These are phyloP conservation scores for Ceratobasidium theobromae DNA, from an alignment of 1,284 basidiomycete species.

Conservation along the genomic window DNA sequence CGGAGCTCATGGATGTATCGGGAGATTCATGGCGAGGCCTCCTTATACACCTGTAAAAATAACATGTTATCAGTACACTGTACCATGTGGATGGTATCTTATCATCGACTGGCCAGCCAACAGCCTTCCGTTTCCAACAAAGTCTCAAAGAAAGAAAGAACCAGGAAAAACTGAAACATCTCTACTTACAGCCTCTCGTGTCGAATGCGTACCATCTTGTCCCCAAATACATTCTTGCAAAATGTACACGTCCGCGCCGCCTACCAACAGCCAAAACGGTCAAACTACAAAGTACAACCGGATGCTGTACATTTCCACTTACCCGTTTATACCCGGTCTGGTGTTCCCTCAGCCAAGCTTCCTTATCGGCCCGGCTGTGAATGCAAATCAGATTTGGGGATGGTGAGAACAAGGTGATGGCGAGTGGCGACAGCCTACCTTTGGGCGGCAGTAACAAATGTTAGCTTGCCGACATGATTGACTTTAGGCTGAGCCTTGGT, in stretches of 20 bases:
- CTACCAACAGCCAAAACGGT: background rate
- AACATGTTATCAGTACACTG: background rate
- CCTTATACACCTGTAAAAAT: slow-evolving; percentile 7
- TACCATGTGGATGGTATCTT: background rate
- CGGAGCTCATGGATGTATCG: slow-evolving; percentile 22
- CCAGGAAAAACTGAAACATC: background rate
- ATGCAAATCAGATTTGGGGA: no score
- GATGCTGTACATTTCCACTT: background rate
- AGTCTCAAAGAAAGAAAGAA: background rate
- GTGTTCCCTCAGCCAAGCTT: slow-evolving; percentile 24
- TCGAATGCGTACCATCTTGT: slow-evolving; percentile 24
- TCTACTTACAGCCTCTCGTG: slow-evolving; percentile 22
- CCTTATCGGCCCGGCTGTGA: slow-evolving; percentile 26
- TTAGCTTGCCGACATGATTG: slow-evolving; percentile 20
- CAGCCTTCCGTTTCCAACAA: background rate
- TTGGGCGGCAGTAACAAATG: slow-evolving; percentile 27
- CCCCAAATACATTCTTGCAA: slow-evolving; percentile 25
- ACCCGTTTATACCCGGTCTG: slow-evolving; percentile 31
- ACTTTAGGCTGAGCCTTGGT: slow-evolving; percentile 28
- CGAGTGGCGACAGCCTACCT: background rate
- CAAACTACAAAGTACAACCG: background rate
- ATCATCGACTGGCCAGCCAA: background rate
- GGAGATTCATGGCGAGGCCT: slow-evolving; percentile 20
- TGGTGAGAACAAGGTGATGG: background rate
- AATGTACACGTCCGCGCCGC: slow-evolving; percentile 18